Base-by-base conservation (phyloP, 345 rosid genomes). In the Murraya paniculata region DNA sequence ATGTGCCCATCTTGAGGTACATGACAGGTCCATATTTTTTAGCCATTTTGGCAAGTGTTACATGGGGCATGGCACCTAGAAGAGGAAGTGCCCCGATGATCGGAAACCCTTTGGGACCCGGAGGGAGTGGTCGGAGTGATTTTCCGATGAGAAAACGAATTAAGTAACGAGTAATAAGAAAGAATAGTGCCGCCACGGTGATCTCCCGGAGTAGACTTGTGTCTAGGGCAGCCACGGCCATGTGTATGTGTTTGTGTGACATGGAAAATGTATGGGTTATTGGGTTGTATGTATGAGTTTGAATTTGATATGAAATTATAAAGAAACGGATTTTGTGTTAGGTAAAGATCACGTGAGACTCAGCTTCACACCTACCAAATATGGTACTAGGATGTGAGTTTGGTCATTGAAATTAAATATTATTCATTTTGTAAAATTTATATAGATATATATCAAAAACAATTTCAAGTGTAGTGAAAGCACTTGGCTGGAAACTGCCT, bases 21-120 rank as follows among this genome's bases (percentile, higher is more conserved):
- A 90, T 82, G 1, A 90, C 74, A 0, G 93, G 89, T 1, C 95
- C 93, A 4, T 89, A 89, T 41, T 73, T 77, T 58, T 85, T 85
- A 30, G 94, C 87, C 85, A 91, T 71, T 18, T 84, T 62, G 53
- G 91, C 88, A 7, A 91, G 35, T 33, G 80, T 30, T 16, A 81
- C 89, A 74, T 91, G 95, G 5, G 95, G 95, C 89, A 86, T 83
- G 78, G 77, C 25, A 3, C 93, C 90, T 7, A 91, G 71, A 22
- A 87, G 83, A 4, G 91, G 95, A 25, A 91, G 84, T 4, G 88
- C 88, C 0, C 93, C 93, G 0, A 91, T 48, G 13, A 89, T 1
- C 11, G 95, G 95, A 91, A 90, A 88, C 5, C 90, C 93, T 61
- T 62, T 87, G 0, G 91, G 91, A 0, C 92, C 93, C 0, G 89